phyloP scores from a whole-genome alignment of 352 stramenopile genomes.

The Pythium guiyangense region DNA sequence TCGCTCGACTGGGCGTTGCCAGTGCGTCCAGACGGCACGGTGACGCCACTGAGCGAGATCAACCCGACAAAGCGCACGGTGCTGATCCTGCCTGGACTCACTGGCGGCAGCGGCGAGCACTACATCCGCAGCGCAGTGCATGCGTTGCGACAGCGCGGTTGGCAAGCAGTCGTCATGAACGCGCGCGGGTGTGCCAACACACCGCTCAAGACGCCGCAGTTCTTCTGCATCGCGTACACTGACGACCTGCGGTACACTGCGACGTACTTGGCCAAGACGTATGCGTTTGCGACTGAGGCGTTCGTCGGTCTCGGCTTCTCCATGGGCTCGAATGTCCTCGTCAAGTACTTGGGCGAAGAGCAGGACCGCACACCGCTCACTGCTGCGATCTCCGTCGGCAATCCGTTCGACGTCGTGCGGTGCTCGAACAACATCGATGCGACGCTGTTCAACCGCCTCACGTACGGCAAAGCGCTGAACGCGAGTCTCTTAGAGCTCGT shows the following conservation, averaged over 20 bases:
- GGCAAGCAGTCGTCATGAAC: constrained; percentile 76
- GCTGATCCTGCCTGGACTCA: constrained; percentile 54
- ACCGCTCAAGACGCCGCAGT: constrained; percentile 43
- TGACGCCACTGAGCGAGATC: constrained; percentile 20
- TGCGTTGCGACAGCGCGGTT: constrained; percentile 30
- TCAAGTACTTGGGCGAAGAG: constrained; percentile 72
- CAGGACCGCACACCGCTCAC: constrained; percentile 27
- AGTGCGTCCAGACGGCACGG: constrained; percentile 11
- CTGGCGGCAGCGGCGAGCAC: constrained; percentile 53
- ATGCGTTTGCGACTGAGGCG: constrained; percentile 31
- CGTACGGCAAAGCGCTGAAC: constrained; percentile 49
- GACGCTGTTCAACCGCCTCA: constrained; percentile 47
- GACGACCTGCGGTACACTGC: constrained; percentile 53
- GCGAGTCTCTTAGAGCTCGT: constrained; percentile 49
- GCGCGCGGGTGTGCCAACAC: constrained; percentile 63
- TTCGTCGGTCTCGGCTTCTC: constrained; percentile 63
- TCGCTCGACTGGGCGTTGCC: constrained; percentile 63
- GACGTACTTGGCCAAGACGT: constrained; percentile 26
- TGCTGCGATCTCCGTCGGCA: constrained; percentile 56
- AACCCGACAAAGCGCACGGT: constrained; percentile 29
- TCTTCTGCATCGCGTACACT: constrained; percentile 74
- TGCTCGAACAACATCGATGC: constrained; percentile 37
- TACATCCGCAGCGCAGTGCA: constrained; percentile 59
- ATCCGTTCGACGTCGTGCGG: constrained; percentile 58
- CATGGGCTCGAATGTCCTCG: constrained; percentile 66